Evolutionary conservation across 257 asterid species (phyloP).

Genomic region (Solanum arcanum): DNA sequence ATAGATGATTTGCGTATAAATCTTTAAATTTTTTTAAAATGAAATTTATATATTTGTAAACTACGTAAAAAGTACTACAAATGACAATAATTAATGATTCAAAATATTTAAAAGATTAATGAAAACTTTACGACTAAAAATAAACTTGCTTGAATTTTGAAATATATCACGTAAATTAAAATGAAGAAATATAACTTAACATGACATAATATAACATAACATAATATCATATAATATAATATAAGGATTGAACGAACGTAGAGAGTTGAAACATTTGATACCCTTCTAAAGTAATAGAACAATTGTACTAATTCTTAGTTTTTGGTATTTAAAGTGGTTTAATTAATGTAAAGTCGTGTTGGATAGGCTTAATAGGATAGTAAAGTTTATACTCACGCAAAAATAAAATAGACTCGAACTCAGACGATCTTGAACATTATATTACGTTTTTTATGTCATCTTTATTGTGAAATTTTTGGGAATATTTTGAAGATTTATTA

Average conservation of each 20-base stretch:
- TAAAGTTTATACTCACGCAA: too few species aligned
- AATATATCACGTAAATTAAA: too few species aligned
- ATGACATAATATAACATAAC: background rate
- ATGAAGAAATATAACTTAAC: too few species aligned
- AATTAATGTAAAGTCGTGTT: background rate
- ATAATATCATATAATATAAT: background rate
- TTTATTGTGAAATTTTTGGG: background rate
- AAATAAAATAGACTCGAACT: too few species aligned
- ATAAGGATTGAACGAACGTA: background rate
- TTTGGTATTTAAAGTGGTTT: too few species aligned
- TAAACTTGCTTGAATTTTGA: accelerated
- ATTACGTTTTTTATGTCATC: background rate
- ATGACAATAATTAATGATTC: too few species aligned
- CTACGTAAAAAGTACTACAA: too few species aligned
- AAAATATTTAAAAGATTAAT: too few species aligned
- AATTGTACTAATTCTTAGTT: background rate
- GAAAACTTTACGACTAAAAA: too few species aligned
- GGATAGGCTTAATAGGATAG: background rate
- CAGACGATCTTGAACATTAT: background rate
- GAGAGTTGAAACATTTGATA: background rate
- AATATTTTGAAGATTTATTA: background rate
- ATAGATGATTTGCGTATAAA: too few species aligned
- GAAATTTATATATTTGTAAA: too few species aligned
- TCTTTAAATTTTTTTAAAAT: too few species aligned
- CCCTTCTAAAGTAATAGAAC: background rate